A percentile compares a stretch with the other conserved stretches of the same genome.
Conservation (phyloP, 163 green algal genomes). For the Scenedesmus sp. region DNA sequence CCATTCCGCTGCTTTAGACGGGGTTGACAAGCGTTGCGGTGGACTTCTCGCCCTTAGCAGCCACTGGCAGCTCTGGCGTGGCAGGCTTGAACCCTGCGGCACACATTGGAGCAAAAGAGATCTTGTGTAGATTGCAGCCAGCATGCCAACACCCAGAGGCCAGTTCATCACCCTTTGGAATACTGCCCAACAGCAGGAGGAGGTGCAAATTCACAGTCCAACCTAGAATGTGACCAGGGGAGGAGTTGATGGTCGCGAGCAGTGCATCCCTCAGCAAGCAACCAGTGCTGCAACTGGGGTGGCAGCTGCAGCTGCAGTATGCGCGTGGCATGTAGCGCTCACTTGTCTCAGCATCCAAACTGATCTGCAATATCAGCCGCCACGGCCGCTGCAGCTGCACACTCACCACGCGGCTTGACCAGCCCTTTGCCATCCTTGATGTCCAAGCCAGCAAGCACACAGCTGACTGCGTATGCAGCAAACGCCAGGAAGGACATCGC, state of each 20-base stretch:
- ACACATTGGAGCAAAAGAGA: background rate
- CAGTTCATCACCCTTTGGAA: too few species aligned
- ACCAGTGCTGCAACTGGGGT: too few species aligned
- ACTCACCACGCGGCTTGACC: slow-evolving; percentile 17
- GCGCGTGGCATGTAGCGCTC: too few species aligned
- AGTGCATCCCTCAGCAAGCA: too few species aligned
- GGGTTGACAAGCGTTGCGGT: background rate
- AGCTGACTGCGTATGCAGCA: slow-evolving; percentile 20
- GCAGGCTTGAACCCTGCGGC: background rate
- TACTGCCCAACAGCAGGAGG: too few species aligned
- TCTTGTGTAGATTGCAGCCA: background rate
- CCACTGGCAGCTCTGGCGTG: background rate
- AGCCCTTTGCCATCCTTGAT: slow-evolving; percentile 10
- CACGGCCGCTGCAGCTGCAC: background rate
- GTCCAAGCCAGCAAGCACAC: slow-evolving; percentile 25
- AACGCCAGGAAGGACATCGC: slow-evolving; percentile 13
- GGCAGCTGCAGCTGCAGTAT: too few species aligned
- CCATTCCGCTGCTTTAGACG: background rate
- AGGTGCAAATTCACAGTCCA: background rate
- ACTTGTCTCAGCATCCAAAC: too few species aligned
- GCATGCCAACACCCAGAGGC: too few species aligned
- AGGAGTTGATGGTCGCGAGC: too few species aligned
- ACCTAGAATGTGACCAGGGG: too few species aligned
- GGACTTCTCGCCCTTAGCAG: background rate
- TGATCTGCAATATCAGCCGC: too few species aligned